A percentile compares a stretch with the other conserved stretches of the same genome.
phyloP scores from a whole-genome alignment of 192 early-diverging fungal genomes.

The Gryganskiella cystojenkinii region DNA sequence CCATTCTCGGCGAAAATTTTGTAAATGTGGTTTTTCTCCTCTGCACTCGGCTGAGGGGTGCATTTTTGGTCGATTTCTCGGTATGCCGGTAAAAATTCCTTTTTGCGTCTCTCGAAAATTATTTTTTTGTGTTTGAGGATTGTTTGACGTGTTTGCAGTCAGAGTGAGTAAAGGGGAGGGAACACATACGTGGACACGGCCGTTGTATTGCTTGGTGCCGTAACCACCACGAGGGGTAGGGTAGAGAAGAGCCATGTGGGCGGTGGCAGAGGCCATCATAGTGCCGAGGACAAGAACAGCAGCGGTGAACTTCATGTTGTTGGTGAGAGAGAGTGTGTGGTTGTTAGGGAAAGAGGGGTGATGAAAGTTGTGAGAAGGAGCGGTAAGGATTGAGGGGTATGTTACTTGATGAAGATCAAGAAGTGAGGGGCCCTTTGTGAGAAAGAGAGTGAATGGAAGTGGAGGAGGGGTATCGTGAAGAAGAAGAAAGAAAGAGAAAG shows the following conservation, averaged over 20 bases:
- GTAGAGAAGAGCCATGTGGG: conserved; percentile 40
- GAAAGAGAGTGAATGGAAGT: not conserved
- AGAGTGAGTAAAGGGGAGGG: not conserved
- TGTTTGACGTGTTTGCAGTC: not conserved
- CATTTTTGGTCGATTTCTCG: too few species aligned
- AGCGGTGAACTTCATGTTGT: conserved; percentile 38
- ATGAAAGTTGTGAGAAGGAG: not conserved
- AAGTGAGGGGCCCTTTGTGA: not conserved
- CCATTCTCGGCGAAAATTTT: too few species aligned
- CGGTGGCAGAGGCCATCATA: conserved; percentile 30
- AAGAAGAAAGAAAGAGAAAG: conserved; percentile 1
- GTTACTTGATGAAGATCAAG: not conserved
- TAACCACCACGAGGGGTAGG: conserved; percentile 46
- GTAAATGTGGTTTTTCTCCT: too few species aligned
- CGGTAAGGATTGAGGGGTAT: not conserved
- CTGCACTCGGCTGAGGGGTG: too few species aligned
- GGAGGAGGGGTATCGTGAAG: not conserved
- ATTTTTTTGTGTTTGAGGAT: too few species aligned
- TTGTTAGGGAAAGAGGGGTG: not conserved
- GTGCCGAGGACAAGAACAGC: conserved; percentile 23
- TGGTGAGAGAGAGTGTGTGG: not conserved
- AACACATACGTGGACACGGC: conserved; percentile 37
- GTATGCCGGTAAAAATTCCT: too few species aligned
- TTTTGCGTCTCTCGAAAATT: too few species aligned
- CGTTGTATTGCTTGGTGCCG: conserved; percentile 30